Conservation (phyloP, 1,284 basidiomycete genomes). For the Tilletia horrida region DNA sequence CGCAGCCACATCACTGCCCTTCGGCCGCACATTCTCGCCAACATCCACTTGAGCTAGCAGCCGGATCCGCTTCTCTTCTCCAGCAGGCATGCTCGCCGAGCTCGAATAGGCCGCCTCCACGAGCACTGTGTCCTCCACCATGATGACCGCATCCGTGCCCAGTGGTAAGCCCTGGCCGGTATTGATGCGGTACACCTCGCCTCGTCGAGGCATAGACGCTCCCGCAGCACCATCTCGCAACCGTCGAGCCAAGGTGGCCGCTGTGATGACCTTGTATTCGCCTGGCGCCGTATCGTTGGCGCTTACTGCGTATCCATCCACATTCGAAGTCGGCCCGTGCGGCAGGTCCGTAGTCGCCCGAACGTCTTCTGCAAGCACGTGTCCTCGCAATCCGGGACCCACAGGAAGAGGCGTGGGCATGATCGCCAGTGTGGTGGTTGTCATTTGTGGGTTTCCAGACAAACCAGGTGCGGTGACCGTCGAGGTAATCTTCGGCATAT, state of each 20-base stretch:
- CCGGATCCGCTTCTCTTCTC: constrained; percentile 69
- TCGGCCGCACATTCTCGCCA: constrained; percentile 70
- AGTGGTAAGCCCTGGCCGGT: constrained; percentile 64
- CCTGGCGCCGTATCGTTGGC: constrained; percentile 58
- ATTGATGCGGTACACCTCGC: constrained; percentile 45
- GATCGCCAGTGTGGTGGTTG: constrained; percentile 7
- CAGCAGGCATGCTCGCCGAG: constrained; percentile 68
- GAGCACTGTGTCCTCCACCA: constrained; percentile 84
- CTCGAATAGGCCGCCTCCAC: constrained; percentile 63
- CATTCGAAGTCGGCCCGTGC: constrained; percentile 66
- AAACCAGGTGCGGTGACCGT: not conserved
- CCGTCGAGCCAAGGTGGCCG: constrained; percentile 34
- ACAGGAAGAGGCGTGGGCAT: constrained; percentile 20
- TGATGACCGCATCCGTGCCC: constrained; percentile 74
- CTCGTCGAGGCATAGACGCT: constrained; percentile 17
- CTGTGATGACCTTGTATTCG: constrained; percentile 69
- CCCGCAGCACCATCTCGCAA: constrained; percentile 4
- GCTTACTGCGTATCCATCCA: constrained; percentile 78
- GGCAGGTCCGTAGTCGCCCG: constrained; percentile 62
- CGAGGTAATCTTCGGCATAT: not conserved
- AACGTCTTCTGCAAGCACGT: constrained; percentile 73
- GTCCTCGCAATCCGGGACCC: constrained; percentile 62
- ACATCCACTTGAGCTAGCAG: constrained; percentile 65
- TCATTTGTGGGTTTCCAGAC: constrained; percentile 1
- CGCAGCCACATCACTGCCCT: constrained; percentile 70